Percentiles rank a stretch among this genome's conserved stretches.
Conservation (phyloP, 78 protist species). For the Trichosphaerium sp. region DNA sequence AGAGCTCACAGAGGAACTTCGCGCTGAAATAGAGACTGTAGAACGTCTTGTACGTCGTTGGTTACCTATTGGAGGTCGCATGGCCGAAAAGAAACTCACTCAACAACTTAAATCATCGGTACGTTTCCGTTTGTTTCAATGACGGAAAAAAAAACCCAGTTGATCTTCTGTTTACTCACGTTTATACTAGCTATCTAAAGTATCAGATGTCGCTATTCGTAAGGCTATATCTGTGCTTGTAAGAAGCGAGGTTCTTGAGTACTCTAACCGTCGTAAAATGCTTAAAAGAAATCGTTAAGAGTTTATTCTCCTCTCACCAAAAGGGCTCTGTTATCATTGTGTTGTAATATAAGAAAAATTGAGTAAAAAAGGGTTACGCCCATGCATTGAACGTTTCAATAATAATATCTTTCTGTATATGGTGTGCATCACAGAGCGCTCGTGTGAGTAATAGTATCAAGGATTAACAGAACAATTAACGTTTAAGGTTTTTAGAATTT, state of each 20-base stretch:
- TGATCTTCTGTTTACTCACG: conserved; percentile 1
- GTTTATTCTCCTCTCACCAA: too few species aligned
- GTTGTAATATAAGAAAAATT: too few species aligned
- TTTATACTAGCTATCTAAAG: background rate
- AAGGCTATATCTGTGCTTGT: conserved; percentile 31
- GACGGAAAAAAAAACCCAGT: background rate
- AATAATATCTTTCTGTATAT: too few species aligned
- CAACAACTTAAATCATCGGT: background rate
- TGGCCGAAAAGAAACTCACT: background rate
- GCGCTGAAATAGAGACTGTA: conserved; percentile 14
- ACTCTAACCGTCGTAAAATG: conserved; percentile 13
- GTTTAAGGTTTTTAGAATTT: too few species aligned
- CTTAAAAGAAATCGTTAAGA: conserved; percentile 22
- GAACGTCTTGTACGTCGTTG: conserved; percentile 19
- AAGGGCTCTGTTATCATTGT: too few species aligned
- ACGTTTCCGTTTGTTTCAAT: background rate
- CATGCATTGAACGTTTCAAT: too few species aligned
- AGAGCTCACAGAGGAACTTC: conserved; percentile 6
- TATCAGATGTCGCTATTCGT: background rate
- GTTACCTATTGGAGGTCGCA: conserved; percentile 30
- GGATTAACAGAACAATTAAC: too few species aligned
- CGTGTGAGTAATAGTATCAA: too few species aligned
- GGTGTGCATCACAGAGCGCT: too few species aligned
- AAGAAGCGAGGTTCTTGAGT: conserved; percentile 44
- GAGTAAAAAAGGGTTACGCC: too few species aligned